Base-by-base conservation (phyloP, 2,329 filamentous ascomycete species). In the Diplodia sapinea region DNA sequence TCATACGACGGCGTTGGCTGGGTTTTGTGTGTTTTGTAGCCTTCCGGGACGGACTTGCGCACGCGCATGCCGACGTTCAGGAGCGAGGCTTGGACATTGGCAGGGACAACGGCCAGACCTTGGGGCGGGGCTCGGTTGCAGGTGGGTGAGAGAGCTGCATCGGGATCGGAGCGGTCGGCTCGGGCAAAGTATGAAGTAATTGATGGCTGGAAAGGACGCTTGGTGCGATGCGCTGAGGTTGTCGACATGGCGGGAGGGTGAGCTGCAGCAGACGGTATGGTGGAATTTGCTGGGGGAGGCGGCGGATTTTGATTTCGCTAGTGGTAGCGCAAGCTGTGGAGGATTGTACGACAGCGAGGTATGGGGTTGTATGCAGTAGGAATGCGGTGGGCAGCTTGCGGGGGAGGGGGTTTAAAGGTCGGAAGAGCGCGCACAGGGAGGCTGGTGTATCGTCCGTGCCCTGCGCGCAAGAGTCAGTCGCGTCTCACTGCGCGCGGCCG, bases 31-130 rank as follows among this genome's bases (percentile, higher is more conserved):
- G 92, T 96, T 82, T 96, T 96, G 85, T 97, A 97, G 69, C 94
- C 94, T 77, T 97, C 94, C 0, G 93, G 91, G 8, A 98, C 91
- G 12, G 91, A 91, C 82, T 98, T 98, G 76, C 94, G 91, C 62
- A 98, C 86, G 29, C 94, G 90, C 93, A 97, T 97, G 74, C 94
- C 94, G 71, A 98, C 94, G 73, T 86, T 92, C 51, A 97, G 84
- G n/a, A 98, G 88, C 70, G 91, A 91, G 43, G 93, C 86, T 79
- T 97, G 92, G 38, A 96, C 84, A 8, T 83, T 83, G 29, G 84
- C 79, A 1, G 92, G 88, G 15, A 94, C 82, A 4, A 77, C 73
- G 72, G 68, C 54, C 71, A 72, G 26, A 66, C 64, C 43, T 50
- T 64, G 38, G 20, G 36, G 43, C 62, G 38, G 26, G 12, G 38